phyloP scores from a whole-genome alignment of 108 stramenopile species.

The Nitzschia inconspicua region DNA sequence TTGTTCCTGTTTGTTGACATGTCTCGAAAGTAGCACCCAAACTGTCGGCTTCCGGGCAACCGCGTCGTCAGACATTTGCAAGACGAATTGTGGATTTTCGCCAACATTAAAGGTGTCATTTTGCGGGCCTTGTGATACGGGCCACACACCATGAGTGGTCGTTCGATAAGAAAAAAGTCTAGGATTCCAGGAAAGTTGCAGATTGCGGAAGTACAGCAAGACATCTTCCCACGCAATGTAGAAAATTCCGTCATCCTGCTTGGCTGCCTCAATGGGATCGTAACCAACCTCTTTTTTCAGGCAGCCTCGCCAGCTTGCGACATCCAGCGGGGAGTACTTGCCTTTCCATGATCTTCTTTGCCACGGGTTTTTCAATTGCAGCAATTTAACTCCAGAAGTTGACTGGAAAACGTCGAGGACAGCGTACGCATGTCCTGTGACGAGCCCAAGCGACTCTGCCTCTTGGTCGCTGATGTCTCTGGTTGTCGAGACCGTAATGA shows the following conservation, averaged over 20 bases:
- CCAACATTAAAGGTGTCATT: conserved; percentile 73
- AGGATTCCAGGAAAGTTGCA: conserved; percentile 79
- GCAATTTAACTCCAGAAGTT: conserved; percentile 48
- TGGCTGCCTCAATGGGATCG: conserved; percentile 45
- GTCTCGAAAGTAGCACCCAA: conserved; percentile 73
- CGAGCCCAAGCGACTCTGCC: conserved; percentile 75
- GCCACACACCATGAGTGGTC: conserved; percentile 62
- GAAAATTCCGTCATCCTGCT: conserved; percentile 85
- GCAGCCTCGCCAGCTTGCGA: conserved; percentile 41
- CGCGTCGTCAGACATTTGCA: conserved; percentile 55
- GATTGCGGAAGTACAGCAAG: conserved; percentile 65
- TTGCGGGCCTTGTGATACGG: conserved; percentile 38
- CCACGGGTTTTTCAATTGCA: conserved; percentile 95
- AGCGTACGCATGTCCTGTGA: conserved; percentile 92
- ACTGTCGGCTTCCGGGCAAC: conserved; percentile 48
- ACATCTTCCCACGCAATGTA: conserved; percentile 89
- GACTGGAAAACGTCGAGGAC: conserved; percentile 73
- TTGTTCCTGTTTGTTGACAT: conserved; percentile 80
- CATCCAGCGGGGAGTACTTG: conserved; percentile 46
- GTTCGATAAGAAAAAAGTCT: conserved; percentile 44
- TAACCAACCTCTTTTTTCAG: conserved; percentile 59
- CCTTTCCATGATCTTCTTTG: conserved; percentile 64
- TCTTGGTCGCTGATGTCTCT: conserved; percentile 49
- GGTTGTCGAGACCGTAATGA: conserved; percentile 83
- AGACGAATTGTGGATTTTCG: conserved; percentile 77